phyloP scores from a whole-genome alignment of 176 grass and related monocot species.

The Hsuehochloa calcarea region DNA sequence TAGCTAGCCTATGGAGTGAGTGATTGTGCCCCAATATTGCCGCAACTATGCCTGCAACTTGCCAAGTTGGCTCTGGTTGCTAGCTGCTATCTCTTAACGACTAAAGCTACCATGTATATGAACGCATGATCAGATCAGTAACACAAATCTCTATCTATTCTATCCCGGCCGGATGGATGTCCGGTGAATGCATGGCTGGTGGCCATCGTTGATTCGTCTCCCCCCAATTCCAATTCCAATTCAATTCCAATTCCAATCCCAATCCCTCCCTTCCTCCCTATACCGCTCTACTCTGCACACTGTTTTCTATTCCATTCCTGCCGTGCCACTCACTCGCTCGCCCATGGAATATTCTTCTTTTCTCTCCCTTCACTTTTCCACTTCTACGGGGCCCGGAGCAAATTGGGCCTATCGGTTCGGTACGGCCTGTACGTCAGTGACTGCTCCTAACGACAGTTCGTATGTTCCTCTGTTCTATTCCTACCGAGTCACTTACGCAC shows the following conservation, averaged over 20 bases:
- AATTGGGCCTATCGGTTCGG: background rate
- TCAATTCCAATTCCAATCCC: too few species aligned
- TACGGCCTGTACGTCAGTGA: background rate
- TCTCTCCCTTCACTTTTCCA: background rate
- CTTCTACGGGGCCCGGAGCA: background rate
- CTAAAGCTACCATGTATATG: background rate
- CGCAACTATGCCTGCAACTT: background rate
- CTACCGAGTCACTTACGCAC: too few species aligned
- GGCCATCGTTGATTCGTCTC: background rate
- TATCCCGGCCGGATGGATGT: background rate
- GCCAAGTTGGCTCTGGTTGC: background rate
- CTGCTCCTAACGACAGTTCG: too few species aligned
- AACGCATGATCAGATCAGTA: background rate
- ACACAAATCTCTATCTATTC: background rate
- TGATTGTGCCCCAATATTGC: background rate
- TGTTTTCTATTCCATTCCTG: background rate
- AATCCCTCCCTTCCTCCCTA: background rate
- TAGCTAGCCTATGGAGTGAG: background rate
- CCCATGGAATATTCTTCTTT: background rate
- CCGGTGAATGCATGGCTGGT: background rate
- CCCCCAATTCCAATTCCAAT: background rate
- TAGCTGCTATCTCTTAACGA: background rate
- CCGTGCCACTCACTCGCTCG: background rate
- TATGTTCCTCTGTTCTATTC: too few species aligned
- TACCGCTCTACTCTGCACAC: background rate